Evolutionary conservation across 257 asterid species (phyloP).

Genomic region (Nyctanthes arbortristis): DNA sequence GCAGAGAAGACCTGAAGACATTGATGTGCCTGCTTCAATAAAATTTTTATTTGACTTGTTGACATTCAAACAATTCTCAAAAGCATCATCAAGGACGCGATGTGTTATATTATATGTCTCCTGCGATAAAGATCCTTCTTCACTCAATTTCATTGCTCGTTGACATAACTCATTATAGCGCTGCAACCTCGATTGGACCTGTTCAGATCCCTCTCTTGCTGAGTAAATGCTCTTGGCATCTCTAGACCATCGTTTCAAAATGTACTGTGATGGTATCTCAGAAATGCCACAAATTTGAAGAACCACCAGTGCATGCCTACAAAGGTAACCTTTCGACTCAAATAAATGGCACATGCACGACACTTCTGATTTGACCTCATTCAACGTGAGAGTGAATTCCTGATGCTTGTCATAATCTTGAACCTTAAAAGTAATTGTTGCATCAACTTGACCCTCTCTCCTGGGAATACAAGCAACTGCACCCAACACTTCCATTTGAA

Average conservation of each 20-base stretch:
- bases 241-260: constrained; percentile 91
- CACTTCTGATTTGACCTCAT: constrained; percentile 72
- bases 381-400: constrained; percentile 65
- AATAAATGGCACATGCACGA: constrained; percentile 80
- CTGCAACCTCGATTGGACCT: constrained; percentile 72
- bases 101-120: constrained; percentile 63
- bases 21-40: constrained; percentile 70
- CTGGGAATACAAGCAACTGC: constrained; percentile 90
- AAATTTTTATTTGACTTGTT: constrained; percentile 68
- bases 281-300: constrained; percentile 85
- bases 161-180: constrained; percentile 75
- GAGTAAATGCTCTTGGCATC: constrained; percentile 65
- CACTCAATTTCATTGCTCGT: constrained; percentile 73
- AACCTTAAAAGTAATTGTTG: constrained; percentile 53
- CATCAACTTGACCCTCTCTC: constrained; percentile 59
- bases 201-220: constrained; percentile 62
- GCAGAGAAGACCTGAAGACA: constrained; percentile 71
- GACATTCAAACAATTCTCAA: constrained; percentile 65
- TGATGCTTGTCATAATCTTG: constrained; percentile 76
- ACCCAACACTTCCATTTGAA: constrained; percentile 88
- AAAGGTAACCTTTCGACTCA: constrained; percentile 81
- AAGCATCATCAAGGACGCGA: constrained; percentile 79
- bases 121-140: constrained; percentile 91
- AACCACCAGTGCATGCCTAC: constrained; percentile 89
- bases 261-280: constrained; percentile 70